Evolutionary conservation across 2,329 filamentous ascomycete genomes (phyloP).

Genomic region (Plectosphaerella plurivora): DNA sequence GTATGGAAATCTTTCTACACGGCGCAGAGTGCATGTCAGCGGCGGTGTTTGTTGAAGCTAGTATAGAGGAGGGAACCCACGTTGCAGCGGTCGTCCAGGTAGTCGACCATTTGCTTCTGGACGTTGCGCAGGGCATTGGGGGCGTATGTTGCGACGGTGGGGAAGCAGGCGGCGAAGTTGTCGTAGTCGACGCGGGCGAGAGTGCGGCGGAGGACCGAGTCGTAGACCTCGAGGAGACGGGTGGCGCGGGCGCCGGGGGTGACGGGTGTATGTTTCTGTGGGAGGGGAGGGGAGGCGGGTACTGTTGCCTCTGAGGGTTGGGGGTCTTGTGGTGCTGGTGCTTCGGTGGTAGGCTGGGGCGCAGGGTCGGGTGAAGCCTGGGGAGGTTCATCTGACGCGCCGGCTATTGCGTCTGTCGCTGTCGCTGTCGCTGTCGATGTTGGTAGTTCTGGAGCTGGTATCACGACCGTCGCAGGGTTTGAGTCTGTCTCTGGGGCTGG

Average conservation of each 20-base stretch:
- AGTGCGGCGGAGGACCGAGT: constrained; percentile 46
- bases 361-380: background rate
- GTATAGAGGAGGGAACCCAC: constrained; percentile 19
- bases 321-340: background rate
- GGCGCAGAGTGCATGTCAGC: no score
- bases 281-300: constrained; percentile 32
- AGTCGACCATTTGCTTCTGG: constrained; percentile 54
- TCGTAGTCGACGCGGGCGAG: constrained; percentile 51
- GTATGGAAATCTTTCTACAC: constrained; percentile 50
- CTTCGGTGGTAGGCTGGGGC: background rate
- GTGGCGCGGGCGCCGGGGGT: constrained; percentile 54
- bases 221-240: constrained; percentile 50
- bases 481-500: background rate
- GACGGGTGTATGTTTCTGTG: constrained; percentile 33
- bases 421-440: background rate
- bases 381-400: no score
- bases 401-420: no score
- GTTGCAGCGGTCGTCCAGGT: constrained; percentile 49
- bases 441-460: background rate
- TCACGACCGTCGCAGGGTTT: background rate
- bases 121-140: constrained; percentile 48
- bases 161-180: constrained; percentile 58
- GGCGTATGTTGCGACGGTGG: constrained; percentile 48
- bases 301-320: constrained; percentile 1
- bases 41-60: background rate